Evolutionary conservation across 345 rosid genomes (phyloP).

Genomic region (Sonneratia caseolaris): DNA sequence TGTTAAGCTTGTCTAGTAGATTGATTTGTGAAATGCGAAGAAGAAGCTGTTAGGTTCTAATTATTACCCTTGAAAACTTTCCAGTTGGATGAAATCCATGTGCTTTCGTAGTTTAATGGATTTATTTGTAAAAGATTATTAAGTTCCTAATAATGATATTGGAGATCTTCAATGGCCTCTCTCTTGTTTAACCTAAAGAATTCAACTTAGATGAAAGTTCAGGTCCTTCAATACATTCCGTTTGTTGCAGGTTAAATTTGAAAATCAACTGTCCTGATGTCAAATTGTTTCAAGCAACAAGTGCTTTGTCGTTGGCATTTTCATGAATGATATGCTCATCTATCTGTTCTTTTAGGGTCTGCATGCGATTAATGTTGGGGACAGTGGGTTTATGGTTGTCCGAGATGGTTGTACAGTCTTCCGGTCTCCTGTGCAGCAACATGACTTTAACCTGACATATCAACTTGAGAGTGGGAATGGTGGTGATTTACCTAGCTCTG

Average conservation of each 20-base stretch:
- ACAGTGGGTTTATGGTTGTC: slow-evolving; percentile 96
- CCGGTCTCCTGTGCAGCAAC: slow-evolving; percentile 94
- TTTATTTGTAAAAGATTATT: not conserved
- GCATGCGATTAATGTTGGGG: slow-evolving; percentile 80
- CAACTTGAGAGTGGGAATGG: slow-evolving; percentile 79
- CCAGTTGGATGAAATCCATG: not conserved
- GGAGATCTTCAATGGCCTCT: not conserved
- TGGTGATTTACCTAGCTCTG: slow-evolving; percentile 93
- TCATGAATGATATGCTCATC: not conserved
- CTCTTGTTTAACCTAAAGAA: not conserved
- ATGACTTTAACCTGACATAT: slow-evolving; percentile 87
- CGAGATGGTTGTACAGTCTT: slow-evolving; percentile 88
- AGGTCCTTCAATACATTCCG: not conserved
- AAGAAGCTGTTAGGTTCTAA: not conserved
- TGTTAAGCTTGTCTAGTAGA: not conserved
- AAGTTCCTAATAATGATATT: not conserved
- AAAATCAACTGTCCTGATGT: not conserved
- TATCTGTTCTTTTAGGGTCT: slow-evolving; percentile 35
- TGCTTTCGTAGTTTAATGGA: not conserved
- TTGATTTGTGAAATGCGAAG: not conserved
- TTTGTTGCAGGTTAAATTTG: not conserved
- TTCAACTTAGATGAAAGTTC: not conserved
- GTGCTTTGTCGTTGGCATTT: not conserved
- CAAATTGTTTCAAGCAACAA: not conserved
- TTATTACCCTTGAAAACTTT: not conserved